A percentile compares a stretch with the other conserved stretches of the same genome.
These are phyloP conservation scores for Boletellus ananiceps DNA, from an alignment of 768 basidiomycete species.

Conservation along the genomic window DNA sequence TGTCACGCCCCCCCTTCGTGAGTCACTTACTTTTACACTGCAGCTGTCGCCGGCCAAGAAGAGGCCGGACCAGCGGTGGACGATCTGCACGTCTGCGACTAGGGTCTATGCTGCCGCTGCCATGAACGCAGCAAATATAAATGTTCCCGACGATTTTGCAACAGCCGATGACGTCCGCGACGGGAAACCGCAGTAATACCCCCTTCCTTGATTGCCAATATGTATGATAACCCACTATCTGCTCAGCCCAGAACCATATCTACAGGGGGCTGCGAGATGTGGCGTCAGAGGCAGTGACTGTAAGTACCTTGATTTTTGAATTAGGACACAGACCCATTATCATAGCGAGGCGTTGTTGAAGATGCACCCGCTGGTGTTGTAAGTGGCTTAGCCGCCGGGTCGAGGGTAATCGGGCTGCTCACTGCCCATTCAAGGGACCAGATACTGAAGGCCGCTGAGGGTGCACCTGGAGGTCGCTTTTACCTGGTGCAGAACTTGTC, in stretches of 20 bases:
- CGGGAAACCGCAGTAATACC: slow-evolving; percentile 72
- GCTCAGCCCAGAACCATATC: slow-evolving; percentile 80
- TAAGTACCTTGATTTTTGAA: slow-evolving; percentile 10
- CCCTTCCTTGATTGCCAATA: background rate
- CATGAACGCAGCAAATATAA: slow-evolving; percentile 59
- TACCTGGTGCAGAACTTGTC: slow-evolving; percentile 72
- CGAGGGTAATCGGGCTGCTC: slow-evolving; percentile 76
- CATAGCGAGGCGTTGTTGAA: slow-evolving; percentile 65
- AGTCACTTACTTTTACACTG: slow-evolving; percentile 6
- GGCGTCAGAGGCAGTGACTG: slow-evolving; percentile 46
- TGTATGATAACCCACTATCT: background rate
- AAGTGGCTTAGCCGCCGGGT: slow-evolving; percentile 78
- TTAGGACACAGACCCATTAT: slow-evolving; percentile 5
- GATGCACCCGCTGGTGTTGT: slow-evolving; percentile 85
- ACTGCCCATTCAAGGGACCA: slow-evolving; percentile 74
- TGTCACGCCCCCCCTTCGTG: background rate
- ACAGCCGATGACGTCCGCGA: slow-evolving; percentile 76
- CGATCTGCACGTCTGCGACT: slow-evolving; percentile 87
- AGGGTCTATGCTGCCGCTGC: slow-evolving; percentile 69
- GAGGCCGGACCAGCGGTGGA: slow-evolving; percentile 66
- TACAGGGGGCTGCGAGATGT: slow-evolving; percentile 74
- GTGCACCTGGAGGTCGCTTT: slow-evolving; percentile 26
- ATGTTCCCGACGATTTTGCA: slow-evolving; percentile 69
- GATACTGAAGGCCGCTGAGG: slow-evolving; percentile 57
- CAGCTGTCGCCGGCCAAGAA: slow-evolving; percentile 28